Evolutionary conservation across 192 early-diverging fungal species (phyloP).

Genomic region (Lobosporangium transversale): DNA sequence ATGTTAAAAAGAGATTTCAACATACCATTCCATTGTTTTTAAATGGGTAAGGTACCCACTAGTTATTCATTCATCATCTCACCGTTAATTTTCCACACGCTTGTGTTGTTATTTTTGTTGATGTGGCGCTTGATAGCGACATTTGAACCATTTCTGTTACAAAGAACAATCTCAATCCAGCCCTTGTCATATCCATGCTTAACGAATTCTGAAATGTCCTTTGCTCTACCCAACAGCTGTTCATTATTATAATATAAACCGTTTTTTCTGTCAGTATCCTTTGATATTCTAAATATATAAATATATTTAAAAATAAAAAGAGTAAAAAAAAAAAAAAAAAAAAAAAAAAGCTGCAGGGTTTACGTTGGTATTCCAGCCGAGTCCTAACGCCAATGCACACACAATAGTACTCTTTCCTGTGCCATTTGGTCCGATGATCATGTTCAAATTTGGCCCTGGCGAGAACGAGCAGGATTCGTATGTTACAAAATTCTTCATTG

Average conservation of each 20-base stretch:
- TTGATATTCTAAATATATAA: not conserved
- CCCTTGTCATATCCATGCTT: slow-evolving; percentile 87
- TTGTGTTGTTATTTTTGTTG: slow-evolving; percentile 70
- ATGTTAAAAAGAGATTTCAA: too few relatives aligned
- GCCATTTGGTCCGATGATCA: slow-evolving; percentile 97
- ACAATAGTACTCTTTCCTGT: slow-evolving; percentile 97
- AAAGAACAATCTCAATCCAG: slow-evolving; percentile 88
- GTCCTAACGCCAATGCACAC: slow-evolving; percentile 94
- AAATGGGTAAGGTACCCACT: not conserved
- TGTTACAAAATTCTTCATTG: slow-evolving; percentile 94
- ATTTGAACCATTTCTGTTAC: slow-evolving; percentile 56
- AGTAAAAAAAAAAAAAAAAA: not conserved
- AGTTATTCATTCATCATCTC: slow-evolving; percentile 1
- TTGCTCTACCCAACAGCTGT: slow-evolving; percentile 85
- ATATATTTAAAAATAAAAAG: not conserved
- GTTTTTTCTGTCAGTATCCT: too few relatives aligned
- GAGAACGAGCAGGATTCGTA: slow-evolving; percentile 86
- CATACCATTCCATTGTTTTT: not conserved
- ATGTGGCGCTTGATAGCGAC: slow-evolving; percentile 71
- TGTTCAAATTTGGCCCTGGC: slow-evolving; percentile 96
- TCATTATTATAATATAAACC: too few relatives aligned
- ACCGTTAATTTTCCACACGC: slow-evolving; percentile 88
- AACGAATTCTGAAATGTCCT: slow-evolving; percentile 91
- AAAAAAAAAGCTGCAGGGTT: not conserved
- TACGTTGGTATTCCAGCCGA: slow-evolving; percentile 78